phyloP scores from a whole-genome alignment of 2,329 filamentous ascomycete species.

The Penicillium italicum region DNA sequence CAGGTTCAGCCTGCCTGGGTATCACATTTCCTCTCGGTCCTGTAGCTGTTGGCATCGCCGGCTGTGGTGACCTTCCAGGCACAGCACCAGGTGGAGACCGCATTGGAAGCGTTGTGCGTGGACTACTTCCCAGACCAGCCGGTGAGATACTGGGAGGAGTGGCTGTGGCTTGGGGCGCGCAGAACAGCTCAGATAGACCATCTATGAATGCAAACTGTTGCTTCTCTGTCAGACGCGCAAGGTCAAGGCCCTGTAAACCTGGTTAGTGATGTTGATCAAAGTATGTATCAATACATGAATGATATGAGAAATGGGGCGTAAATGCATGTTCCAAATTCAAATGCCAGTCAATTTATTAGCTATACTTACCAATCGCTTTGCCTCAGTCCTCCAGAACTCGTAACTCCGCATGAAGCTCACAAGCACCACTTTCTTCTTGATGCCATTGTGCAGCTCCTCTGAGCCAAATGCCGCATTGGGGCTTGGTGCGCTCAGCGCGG shows the following conservation, averaged over 20 bases:
- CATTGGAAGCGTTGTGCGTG: constrained; percentile 27
- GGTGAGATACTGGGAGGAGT: constrained; percentile 12
- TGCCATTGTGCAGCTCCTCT: constrained; percentile 28
- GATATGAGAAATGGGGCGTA: not conserved
- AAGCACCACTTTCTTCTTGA: constrained; percentile 60
- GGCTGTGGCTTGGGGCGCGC: constrained; percentile 15
- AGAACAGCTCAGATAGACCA: constrained; percentile 62
- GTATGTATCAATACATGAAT: not conserved
- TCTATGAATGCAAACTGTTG: constrained; percentile 71
- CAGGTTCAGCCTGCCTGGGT: constrained; percentile 19
- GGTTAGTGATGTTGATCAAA: constrained; percentile 2
- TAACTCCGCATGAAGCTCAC: constrained; percentile 79
- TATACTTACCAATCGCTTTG: constrained; percentile 59
- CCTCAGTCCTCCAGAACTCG: constrained; percentile 72
- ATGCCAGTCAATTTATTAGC: not conserved
- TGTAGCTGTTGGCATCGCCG: constrained; percentile 9
- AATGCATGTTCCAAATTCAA: not conserved
- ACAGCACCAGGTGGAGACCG: constrained; percentile 26
- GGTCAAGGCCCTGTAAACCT: constrained; percentile 61
- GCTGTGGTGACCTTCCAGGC: constrained; percentile 21
- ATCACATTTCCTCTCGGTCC: constrained; percentile 2
- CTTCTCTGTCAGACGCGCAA: constrained; percentile 57
- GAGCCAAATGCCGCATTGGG: constrained; percentile 20
- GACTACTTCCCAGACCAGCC: constrained; percentile 14
- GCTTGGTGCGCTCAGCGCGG: constrained; percentile 38